A percentile compares a stretch with the other conserved stretches of the same genome.
Conservation (phyloP, 441 rosid genomes). For the Adansonia rubrostipa region DNA sequence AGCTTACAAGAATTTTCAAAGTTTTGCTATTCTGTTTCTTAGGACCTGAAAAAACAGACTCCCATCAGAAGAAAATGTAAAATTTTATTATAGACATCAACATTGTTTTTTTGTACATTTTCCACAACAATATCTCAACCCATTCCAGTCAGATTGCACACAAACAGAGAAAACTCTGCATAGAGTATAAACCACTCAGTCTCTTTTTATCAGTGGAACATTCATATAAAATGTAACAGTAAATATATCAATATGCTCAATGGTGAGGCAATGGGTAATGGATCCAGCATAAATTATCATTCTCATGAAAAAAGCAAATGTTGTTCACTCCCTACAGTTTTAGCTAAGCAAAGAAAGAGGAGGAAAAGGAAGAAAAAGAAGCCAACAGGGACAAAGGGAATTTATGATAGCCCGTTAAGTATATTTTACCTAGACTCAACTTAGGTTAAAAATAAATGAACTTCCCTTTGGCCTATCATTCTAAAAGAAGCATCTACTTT, state of each 20-base stretch:
- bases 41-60: slow-evolving; percentile 48
- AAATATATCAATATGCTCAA: neutral
- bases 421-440: neutral
- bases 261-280: neutral
- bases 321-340: neutral
- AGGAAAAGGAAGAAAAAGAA: neutral
- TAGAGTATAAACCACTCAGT: neutral
- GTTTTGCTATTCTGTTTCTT: slow-evolving; percentile 59
- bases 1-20: slow-evolving; percentile 57
- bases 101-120: neutral
- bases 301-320: neutral
- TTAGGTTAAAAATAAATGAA: neutral
- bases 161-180: neutral
- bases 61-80: slow-evolving; percentile 23
- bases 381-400: neutral
- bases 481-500: neutral
- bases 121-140: slow-evolving; percentile 15
- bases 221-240: neutral
- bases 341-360: neutral
- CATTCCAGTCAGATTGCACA: neutral
- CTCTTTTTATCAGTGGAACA: neutral
- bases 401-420: neutral
- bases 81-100: slow-evolving; percentile 18
- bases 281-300: neutral
- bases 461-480: neutral